Base-by-base conservation (phyloP, 2,329 filamentous ascomycete genomes). In the Phyllosticta paracitricarpa region DNA sequence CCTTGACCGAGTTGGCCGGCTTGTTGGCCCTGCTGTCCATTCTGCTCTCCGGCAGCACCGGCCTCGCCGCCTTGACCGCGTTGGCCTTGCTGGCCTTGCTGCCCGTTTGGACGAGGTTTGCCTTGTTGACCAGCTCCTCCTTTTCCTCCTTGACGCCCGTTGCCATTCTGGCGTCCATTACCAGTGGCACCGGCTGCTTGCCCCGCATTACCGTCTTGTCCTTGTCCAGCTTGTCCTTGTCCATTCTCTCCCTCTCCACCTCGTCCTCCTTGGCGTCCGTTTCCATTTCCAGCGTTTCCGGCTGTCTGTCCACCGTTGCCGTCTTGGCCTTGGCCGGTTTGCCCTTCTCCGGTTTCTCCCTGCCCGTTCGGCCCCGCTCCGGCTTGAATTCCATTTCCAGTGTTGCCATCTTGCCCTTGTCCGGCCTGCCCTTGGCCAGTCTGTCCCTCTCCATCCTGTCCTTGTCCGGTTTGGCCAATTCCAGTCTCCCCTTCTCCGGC, bases 21-120 rank as follows among this genome's bases (percentile, higher is more conserved):
- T 4, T 4, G 28, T 30, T 30, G 28, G 28, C 28, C 28, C 28
- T 30, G 2, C 28, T 30, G 28, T 30, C 28, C 28, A 6, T 30
- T 30, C 28, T 30, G 28, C 28, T 30, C 28, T 30, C 28, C 28
- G 28, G 28, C 28, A 7, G 28, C 28, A 30, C 28, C 28, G 9
- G 28, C 28, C 5, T 8, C 28, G 6, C 6, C 28, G 70, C 72
- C 57, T 70, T 73, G 33, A 17, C 33, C 33, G 10, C 33, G 33
- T 4, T 40, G 10, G 10, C 33, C 33, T 40, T 12, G 10, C 33
- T 40, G 33, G 33, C 33, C 33, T 48, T 48, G 17, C 40, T 48
- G 40, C 6, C 40, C 40, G n/a, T 48, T 48, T 2, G 40, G 40
- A 48, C 40, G 40, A 48, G 40, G 40, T 48, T 48, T n/a, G 17